Base-by-base conservation (phyloP, 768 basidiomycete species). In the Vararia minispora region DNA sequence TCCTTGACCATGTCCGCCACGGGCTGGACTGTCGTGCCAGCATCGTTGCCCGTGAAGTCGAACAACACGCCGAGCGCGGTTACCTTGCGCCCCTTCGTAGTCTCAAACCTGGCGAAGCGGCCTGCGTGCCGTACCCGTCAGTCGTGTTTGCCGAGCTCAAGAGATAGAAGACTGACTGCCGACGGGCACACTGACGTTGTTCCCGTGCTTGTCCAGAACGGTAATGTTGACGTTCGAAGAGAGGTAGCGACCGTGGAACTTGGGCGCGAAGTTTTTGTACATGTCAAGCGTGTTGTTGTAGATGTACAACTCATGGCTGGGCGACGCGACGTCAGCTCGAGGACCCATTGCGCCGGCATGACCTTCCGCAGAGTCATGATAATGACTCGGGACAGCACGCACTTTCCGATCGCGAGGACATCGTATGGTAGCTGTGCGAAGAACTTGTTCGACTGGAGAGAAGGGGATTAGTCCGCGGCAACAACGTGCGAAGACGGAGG, bases 151-250 rank as follows among this genome's bases (percentile, higher is more conserved):
- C n/a, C n/a, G n/a, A n/a, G n/a, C n/a, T n/a, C n/a, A n/a, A n/a
- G n/a, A n/a, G n/a, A n/a, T n/a, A n/a, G 7, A 14, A 12, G 3
- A 52, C 62, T 40, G 42, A 65, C 66, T 59, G 16, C 74, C 72
- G 28, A 72, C 54, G 0, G 71, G 68, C 1, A 68, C 58, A 33
- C 57, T 67, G 42, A 58, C 53, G 1, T 41, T 43, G 18, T 59
- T 42, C 12, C 61, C 64, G 11, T 56, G 39, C 28, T 60, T 49
- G 48, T 71, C 67, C 12, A 65, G 44, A 8, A 82, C 52, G 2
- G 87, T 89, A 53, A 94, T 85, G 59, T 92, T 85, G 39, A 75
- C 83, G 50, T 94, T 94, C 2, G 79, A 85, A 1, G 86, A 76
- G 33, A 95, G 60, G 56, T 89, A 91, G 31, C 77, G 68, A 5